Conservation (phyloP, 2,329 filamentous ascomycete species). For the Hyphodiscus sp. region DNA sequence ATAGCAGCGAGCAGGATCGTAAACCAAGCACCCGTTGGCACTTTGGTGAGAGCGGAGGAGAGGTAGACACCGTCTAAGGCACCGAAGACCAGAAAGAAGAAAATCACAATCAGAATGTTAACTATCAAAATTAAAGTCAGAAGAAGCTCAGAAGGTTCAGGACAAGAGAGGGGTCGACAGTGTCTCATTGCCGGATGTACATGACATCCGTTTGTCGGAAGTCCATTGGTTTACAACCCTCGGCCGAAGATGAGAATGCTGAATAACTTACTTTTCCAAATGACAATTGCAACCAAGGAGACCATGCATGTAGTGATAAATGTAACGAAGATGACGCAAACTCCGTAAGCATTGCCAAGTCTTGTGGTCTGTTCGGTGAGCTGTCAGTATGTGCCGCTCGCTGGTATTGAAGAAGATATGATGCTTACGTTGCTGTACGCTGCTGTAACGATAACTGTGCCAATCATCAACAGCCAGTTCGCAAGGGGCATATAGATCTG, state of each 20-base stretch:
- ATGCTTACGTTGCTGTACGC: constrained; percentile 60
- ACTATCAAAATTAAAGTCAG: constrained; percentile 24
- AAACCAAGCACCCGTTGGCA: constrained; percentile 74
- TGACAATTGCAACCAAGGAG: constrained; percentile 62
- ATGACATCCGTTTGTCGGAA: no score
- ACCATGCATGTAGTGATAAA: constrained; percentile 75
- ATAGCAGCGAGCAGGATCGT: constrained; percentile 59
- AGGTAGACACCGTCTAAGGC: constrained; percentile 63
- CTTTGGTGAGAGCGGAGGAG: constrained; percentile 63
- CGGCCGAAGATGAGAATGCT: background rate
- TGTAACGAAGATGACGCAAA: constrained; percentile 74
- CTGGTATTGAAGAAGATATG: background rate
- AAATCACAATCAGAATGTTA: constrained; percentile 50
- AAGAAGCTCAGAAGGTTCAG: no score
- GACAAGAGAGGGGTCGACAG: no score
- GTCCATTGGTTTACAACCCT: no score
- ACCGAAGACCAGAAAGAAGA: constrained; percentile 58
- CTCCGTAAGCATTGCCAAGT: constrained; percentile 69
- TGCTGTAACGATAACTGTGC: constrained; percentile 66
- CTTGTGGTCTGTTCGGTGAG: constrained; percentile 45
- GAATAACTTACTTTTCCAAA: constrained; percentile 47
- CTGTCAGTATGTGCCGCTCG: background rate
- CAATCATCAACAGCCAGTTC: constrained; percentile 73
- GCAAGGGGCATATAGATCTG: constrained; percentile 71
- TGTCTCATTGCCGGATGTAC: no score